A percentile compares a stretch with the other conserved stretches of the same genome.
phyloP scores from a whole-genome alignment of 805 yeast genomes.

The Starmerella bacillaris region DNA sequence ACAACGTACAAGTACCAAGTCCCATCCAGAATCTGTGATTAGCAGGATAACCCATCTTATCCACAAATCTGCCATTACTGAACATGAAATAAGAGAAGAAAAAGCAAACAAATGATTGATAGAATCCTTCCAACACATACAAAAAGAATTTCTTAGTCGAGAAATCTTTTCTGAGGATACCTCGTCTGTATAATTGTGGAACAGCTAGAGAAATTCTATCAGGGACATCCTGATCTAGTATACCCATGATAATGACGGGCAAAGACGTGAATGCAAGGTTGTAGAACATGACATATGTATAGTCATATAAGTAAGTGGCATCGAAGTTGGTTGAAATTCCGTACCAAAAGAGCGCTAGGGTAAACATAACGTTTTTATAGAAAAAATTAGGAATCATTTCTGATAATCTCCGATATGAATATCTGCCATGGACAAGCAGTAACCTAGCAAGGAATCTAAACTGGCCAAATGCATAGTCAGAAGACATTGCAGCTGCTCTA shows the following conservation, averaged over 20 bases:
- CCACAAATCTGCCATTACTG: constrained; percentile 25
- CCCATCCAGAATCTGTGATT: constrained; percentile 62
- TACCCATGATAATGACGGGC: constrained; percentile 58
- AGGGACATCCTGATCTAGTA: constrained; percentile 61
- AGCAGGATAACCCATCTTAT: constrained; percentile 12
- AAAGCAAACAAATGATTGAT: constrained; percentile 51
- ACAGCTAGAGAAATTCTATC: constrained; percentile 48
- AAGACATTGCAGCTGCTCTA: constrained; percentile 71
- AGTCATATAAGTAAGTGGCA: constrained; percentile 61
- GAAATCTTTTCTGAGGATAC: constrained; percentile 52
- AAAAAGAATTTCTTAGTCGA: constrained; percentile 38
- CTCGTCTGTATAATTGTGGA: constrained; percentile 54
- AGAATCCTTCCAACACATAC: constrained; percentile 59
- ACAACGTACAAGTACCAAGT: constrained; percentile 40
- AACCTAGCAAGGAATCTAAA: constrained; percentile 50
- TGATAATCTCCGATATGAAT: constrained; percentile 59
- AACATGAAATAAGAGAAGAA: constrained; percentile 52
- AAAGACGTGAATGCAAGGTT: constrained; percentile 69
- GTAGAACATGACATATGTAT: constrained; percentile 60
- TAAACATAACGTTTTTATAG: constrained; percentile 59
- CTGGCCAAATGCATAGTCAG: constrained; percentile 71
- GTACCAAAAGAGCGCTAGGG: constrained; percentile 62
- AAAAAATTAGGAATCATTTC: constrained; percentile 72
- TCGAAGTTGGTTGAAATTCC: constrained; percentile 55
- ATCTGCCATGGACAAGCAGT: constrained; percentile 60